Base-by-base conservation (phyloP, 768 basidiomycete species). In the Lactarius quietus region DNA sequence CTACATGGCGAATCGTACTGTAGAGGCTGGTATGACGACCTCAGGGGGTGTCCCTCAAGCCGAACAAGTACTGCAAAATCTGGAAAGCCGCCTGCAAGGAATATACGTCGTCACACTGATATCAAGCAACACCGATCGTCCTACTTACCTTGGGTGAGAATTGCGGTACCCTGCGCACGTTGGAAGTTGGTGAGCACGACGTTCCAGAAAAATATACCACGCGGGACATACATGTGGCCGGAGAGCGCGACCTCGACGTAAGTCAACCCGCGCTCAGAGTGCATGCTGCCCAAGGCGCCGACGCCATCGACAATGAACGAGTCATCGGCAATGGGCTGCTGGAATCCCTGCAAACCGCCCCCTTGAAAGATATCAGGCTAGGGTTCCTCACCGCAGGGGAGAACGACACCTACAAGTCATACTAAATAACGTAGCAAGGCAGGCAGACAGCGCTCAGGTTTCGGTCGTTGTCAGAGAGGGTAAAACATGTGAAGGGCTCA, bases 271-370 rank as follows among this genome's bases (percentile, higher is more conserved):
- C 89, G 84, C 71, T 92, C 90, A 15, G 79, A 76, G 65, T 90
- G 89, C 64, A 82, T 76, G 4, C 76, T 87, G 0, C 89, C 90
- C 33, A 85, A 77, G 3, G 89, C 80, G 31, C 89, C 89, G 52
- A 90, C 80, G n/a, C 85, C 86, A 61, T 89, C 87, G 59, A 91
- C 82, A 61, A 89, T 73, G 77, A 91, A 87, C 67, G 83, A 87
- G 68, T 90, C 88, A 43, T 81, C 76, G 17, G 74, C 72, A 57
- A 90, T 88, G 7, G 87, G 87, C 0, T 81, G 85, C 66, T 87
- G 88, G 83, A 91, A 91, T 0, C 89, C 89, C 77, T 91, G 89
- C 63, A 77, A 35, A 1, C 87, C 86, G 64, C 78, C 78, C 89
- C 85, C 83, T 51, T 83, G 78, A 73, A 76, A 78, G 23, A 31